These are phyloP conservation scores for Colletotrichum incanum DNA, from an alignment of 2,329 filamentous ascomycete species.

Conservation along the genomic window DNA sequence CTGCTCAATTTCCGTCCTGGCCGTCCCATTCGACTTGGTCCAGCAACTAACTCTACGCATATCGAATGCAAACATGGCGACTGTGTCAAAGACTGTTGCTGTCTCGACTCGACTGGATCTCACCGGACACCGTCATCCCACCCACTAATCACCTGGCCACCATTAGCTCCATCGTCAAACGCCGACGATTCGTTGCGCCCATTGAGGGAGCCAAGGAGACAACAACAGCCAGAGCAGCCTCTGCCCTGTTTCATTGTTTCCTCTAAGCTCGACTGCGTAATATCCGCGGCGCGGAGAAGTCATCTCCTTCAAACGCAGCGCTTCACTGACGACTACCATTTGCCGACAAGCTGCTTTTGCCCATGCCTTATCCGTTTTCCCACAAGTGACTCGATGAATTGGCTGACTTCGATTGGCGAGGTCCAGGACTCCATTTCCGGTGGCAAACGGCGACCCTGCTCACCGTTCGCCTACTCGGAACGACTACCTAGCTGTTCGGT, in stretches of 20 bases:
- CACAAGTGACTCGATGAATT: slow-evolving; percentile 20
- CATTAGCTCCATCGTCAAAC: neutral
- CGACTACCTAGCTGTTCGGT: slow-evolving; percentile 31
- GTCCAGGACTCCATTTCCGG: slow-evolving; percentile 1
- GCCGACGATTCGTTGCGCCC: too few species aligned
- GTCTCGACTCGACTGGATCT: neutral
- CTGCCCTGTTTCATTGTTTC: neutral
- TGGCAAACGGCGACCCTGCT: slow-evolving; percentile 20
- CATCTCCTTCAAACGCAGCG: neutral
- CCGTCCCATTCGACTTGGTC: neutral
- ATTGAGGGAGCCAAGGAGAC: neutral
- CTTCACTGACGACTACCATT: neutral
- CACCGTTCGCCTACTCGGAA: slow-evolving; percentile 31
- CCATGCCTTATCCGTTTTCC: neutral
- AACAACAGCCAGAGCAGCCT: neutral
- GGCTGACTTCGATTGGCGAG: neutral
- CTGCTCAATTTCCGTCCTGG: neutral
- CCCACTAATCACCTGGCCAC: neutral
- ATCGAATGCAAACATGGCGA: neutral
- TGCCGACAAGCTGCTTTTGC: neutral
- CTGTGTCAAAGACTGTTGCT: neutral
- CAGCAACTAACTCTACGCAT: too few species aligned
- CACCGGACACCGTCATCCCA: neutral
- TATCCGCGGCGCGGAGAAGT: neutral
- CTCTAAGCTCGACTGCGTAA: neutral